Evolutionary conservation across 2,329 filamentous ascomycete genomes (phyloP).

Genomic region (Fusarium metavorans): DNA sequence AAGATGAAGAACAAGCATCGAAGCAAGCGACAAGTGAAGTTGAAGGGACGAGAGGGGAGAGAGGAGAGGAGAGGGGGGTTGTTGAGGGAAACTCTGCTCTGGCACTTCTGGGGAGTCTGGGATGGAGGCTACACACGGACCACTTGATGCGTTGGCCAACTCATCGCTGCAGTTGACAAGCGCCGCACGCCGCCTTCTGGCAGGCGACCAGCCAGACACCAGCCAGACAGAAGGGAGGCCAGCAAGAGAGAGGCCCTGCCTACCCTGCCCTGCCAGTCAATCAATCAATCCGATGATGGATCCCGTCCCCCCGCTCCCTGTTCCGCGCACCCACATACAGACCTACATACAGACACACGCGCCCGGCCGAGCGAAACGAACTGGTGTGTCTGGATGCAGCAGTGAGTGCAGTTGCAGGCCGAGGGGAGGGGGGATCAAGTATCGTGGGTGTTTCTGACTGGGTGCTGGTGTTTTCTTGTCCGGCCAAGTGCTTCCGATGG

Average conservation of each 20-base stretch:
- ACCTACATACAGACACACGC: conserved; percentile 14
- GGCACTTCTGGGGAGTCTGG: neutral
- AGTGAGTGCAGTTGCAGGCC: neutral
- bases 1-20: neutral
- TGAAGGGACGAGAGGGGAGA: conserved; percentile 26
- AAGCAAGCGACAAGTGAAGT: conserved; percentile 8
- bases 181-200: conserved; percentile 41
- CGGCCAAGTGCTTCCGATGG: conserved; percentile 36
- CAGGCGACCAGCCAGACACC: conserved; percentile 17
- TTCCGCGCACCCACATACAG: conserved; percentile 34
- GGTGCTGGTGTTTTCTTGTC: conserved; percentile 24
- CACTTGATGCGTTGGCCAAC: conserved; percentile 58
- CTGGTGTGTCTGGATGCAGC: conserved; percentile 32
- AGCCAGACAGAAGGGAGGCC: conserved; percentile 6
- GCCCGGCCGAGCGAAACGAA: conserved; percentile 33
- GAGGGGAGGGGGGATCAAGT: conserved; percentile 6
- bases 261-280: conserved; percentile 11
- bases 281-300: conserved; percentile 40
- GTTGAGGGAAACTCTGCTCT: conserved; percentile 41
- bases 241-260: neutral
- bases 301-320: conserved; percentile 36
- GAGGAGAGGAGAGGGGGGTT: conserved; percentile 37
- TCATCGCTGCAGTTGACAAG: conserved; percentile 58
- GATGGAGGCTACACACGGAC: conserved; percentile 54
- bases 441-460: conserved; percentile 38